These are phyloP conservation scores for Pterula multifida DNA, from an alignment of 1,284 basidiomycete species.

Conservation along the genomic window DNA sequence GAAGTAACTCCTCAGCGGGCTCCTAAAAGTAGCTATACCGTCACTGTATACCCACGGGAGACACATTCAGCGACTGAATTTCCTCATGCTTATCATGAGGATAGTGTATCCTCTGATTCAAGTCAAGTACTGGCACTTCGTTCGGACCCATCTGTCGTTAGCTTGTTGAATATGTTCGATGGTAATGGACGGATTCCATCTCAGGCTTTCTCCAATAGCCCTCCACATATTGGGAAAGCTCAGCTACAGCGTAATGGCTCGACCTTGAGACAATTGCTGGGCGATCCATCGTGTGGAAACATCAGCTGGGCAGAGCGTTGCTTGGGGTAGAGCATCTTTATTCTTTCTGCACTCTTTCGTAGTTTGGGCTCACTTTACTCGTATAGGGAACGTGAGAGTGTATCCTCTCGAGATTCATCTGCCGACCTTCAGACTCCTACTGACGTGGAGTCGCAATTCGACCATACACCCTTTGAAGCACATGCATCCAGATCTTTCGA, in stretches of 20 bases:
- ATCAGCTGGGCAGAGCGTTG: conserved; percentile 72
- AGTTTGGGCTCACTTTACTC: background rate
- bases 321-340: conserved; percentile 38
- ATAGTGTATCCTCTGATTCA: conserved; percentile 21
- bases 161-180: conserved; percentile 59
- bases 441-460: background rate
- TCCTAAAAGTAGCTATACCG: conserved; percentile 51
- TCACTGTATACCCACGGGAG: conserved; percentile 51
- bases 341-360: background rate
- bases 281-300: conserved; percentile 42
- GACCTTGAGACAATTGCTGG: conserved; percentile 59
- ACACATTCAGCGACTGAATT: conserved; percentile 53
- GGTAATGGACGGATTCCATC: conserved; percentile 50
- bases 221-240: conserved; percentile 33
- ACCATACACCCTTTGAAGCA: background rate
- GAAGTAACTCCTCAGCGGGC: conserved; percentile 24
- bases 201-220: conserved; percentile 52
- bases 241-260: conserved; percentile 52
- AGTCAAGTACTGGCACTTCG: conserved; percentile 47
- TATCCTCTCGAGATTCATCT: background rate
- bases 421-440: background rate
- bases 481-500: background rate
- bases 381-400: background rate
- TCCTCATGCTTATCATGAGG: conserved; percentile 41
- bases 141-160: conserved; percentile 65